Conservation (phyloP, 2,329 filamentous ascomycete species). For the Phialophora expanda region DNA sequence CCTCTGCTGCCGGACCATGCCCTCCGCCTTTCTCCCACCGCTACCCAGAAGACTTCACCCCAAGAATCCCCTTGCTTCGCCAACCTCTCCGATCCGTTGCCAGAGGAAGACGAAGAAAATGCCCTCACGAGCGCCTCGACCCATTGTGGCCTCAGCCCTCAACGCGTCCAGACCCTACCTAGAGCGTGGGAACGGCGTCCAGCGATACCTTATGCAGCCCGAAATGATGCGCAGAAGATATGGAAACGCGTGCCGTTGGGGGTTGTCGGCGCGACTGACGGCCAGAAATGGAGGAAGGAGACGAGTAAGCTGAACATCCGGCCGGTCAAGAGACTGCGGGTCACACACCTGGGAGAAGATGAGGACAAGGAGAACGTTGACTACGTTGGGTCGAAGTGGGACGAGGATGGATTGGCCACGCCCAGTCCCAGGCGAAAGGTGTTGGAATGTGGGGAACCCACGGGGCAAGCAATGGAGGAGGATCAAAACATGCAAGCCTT, state of each 20-base stretch:
- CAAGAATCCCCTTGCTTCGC: not conserved
- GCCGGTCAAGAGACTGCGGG: slow-evolving; percentile 16
- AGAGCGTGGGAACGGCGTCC: slow-evolving; percentile 54
- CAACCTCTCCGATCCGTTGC: not conserved
- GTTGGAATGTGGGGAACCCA: slow-evolving; percentile 10
- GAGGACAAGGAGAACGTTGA: slow-evolving; percentile 36
- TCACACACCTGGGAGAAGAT: slow-evolving; percentile 15
- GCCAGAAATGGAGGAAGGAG: slow-evolving; percentile 27
- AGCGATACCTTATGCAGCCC: slow-evolving; percentile 48
- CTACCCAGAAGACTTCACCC: not conserved
- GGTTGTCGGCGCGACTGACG: slow-evolving; percentile 21
- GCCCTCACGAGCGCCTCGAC: slow-evolving; percentile 8
- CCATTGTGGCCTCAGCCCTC: slow-evolving; percentile 48
- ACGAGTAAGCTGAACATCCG: slow-evolving; percentile 37
- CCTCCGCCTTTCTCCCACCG: not conserved
- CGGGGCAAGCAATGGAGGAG: not conserved
- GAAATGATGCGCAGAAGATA: slow-evolving; percentile 51
- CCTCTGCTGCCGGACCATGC: not conserved
- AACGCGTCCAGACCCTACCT: slow-evolving; percentile 43
- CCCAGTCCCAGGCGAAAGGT: slow-evolving; percentile 32
- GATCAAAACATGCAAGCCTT: slow-evolving; percentile 7
- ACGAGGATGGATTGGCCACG: slow-evolving; percentile 22
- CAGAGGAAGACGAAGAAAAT: slow-evolving; percentile 1
- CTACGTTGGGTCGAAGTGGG: slow-evolving; percentile 31
- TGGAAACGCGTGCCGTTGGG: slow-evolving; percentile 51